Base-by-base conservation (phyloP, 2,329 filamentous ascomycete genomes). In the Chaetomium sp. region DNA sequence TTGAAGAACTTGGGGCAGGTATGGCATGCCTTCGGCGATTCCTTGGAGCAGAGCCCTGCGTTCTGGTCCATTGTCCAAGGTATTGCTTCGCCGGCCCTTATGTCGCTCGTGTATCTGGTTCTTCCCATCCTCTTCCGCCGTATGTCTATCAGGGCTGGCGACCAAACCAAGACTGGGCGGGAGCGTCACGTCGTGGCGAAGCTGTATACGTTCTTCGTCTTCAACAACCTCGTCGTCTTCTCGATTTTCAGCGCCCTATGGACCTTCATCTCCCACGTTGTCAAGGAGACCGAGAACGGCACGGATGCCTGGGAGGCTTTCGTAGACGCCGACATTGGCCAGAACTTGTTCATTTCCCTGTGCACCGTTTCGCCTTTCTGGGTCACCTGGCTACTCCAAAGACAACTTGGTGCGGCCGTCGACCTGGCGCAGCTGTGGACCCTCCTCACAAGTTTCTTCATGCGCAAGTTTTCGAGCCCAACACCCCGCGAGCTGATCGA, bases 201-300 rank as follows among this genome's bases (percentile, higher is more conserved):
- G 71, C 79, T 99, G 2, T 99, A 95, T 72, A 81, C 88, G 14
- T 99, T 99, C 75, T 99, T 99, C 71, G 82, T 96, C 52, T 91
- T 99, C 78, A 99, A 99, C 80, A 97, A 97, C 68, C 72, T 99
- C 54, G 76, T 99, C 62, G 85, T 97, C 56, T 97, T 97, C 71
- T 96, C 91, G 9, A 76, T 96, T 11, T 97, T 97, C 71, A 89
- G 88, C 45, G 85, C 89, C 1, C 73, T 91, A 12, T 96, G 89
- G 84, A 76, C 76, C 1, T 91, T 91, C 64, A 76, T 91, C 7
- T 74, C 84, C 0, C 76, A 76, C 4, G 83, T 95, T 40, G 74
- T 91, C 46, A 68, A 80, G 3, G 73, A 79, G 45, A 82, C 82
- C 0, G 70, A 77, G 3, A 71, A 78, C 0, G 79, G 82, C 41